Base-by-base conservation (phyloP, 192 early-diverging fungal species). In the Mortierella claussenii region DNA sequence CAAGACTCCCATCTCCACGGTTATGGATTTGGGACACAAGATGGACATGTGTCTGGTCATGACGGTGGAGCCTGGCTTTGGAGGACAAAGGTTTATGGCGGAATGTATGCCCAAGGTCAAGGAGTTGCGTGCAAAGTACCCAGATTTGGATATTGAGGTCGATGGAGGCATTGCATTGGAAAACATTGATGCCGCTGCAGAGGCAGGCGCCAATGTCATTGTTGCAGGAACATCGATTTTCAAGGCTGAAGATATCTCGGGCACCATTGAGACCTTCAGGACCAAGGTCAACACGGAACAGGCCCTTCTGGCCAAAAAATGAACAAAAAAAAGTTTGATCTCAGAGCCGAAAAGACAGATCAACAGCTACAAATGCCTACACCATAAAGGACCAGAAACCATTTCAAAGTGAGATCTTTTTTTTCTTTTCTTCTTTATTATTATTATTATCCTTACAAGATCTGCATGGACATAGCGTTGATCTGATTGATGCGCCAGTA, bases 41-140 rank as follows among this genome's bases (percentile, higher is more conserved):
- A 88, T 91, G 36, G 97, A 98, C 52, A 92, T 95, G 91, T 89
- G 95, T 26, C 80, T 98, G 40, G 87, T 97, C 47, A 98, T 98
- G 97, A 98, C 97, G 0, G 97, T 97, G 21, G 95, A 98, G 75
- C 97, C 97, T 40, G 97, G 97, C 7, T 98, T 98, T 74, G 97
- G 97, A 40, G 97, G 97, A 34, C 97, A 98, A 83, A 81, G 89
- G 50, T 96, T 98, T 81, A 98, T 96, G 95, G 74, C 81, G 13
- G 84, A 90, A 62, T 93, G 91, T 68, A 87, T 98, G 83, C 85
- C 89, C 32, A 98, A 98, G 87, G 95, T 94, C 36, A 60, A 81
- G 55, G 64, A 65, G n/a, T 81, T 98, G 30, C 90, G 97, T 18
- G 80, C 81, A 15, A 73, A 69, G 54, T 99, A 86, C 80, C 96